These are phyloP conservation scores for Trichoderma oligosporum DNA, from an alignment of 2,329 filamentous ascomycete genomes.

Conservation along the genomic window DNA sequence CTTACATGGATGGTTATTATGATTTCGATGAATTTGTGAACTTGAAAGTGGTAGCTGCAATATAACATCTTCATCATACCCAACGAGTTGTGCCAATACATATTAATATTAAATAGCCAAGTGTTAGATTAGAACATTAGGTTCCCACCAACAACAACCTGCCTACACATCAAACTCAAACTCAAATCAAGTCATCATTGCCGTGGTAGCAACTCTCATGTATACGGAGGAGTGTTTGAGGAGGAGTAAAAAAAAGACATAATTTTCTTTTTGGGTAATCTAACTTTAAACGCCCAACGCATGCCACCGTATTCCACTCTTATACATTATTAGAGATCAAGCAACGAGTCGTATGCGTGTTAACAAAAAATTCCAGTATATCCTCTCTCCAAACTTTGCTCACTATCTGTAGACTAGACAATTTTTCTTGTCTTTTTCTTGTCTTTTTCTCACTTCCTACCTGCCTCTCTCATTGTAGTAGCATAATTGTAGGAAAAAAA, in stretches of 20 bases:
- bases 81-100: too few species aligned
- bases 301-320: constrained; percentile 13
- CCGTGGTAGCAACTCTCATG: background rate
- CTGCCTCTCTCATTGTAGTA: background rate
- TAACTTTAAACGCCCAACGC: constrained; percentile 14
- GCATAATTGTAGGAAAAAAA: background rate
- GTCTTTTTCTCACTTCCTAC: background rate
- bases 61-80: too few species aligned
- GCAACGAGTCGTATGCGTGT: background rate
- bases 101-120: too few species aligned
- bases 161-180: too few species aligned
- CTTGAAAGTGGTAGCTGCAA: too few species aligned
- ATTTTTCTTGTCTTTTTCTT: background rate
- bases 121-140: too few species aligned
- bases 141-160: too few species aligned
- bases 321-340: constrained; percentile 10
- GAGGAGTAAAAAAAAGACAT: background rate
- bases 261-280: constrained; percentile 3
- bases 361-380: background rate
- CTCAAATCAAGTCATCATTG: background rate
- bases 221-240: background rate
- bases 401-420: background rate
- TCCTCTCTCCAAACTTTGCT: background rate
- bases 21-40: too few species aligned
- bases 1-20: too few species aligned